Evolutionary conservation across 163 green algal species (phyloP), one percentile per base, ranked within the genome.

Genomic region (Trebouxia gelatinosa): DNA sequence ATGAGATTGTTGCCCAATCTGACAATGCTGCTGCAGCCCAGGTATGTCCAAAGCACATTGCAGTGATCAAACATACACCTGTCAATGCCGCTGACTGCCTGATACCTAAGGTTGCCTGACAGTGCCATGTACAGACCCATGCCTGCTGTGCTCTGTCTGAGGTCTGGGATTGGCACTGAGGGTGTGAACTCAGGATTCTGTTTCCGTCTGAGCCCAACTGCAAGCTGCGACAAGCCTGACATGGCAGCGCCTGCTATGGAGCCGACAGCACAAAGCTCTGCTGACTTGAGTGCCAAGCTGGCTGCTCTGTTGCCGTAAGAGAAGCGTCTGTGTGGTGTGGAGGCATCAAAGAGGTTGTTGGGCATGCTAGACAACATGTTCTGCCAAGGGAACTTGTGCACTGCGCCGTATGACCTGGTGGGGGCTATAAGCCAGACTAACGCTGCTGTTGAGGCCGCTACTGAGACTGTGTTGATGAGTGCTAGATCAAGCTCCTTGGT

Each of bases 261-360:
- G 66, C 95, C 95, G 34, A 98, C 90, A 16, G 91, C 92, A 34
- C 84, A 90, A 31, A 99, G 91, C 93, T 99, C 87, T 0, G 90
- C 91, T 26, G 84, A 86, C 84, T 97, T 98, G n/a, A 88, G 85
- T 26, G 93, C 87, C 74, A 98, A 94, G 77, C 86, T 87, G 35
- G 78, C 85, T 3, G 87, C 84, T 31, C 95, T 86, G 0, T 82
- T 85, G 35, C 76, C 81, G 39, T 80, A 82, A 50, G 85, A 95
- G 90, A 95, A 98, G 19, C 90, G 64, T 32, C 91, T 82, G 75
- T 95, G 82, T 1, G 95, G 95, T 2, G 91, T 93, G 48, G 79
- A 91, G 21, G 87, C 88, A 80, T 99, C 95, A 84, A 98, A 98
- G 32, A 97, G 88, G 79, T 95, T 90, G 87, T 97, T 97, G 51